A percentile compares a stretch with the other conserved stretches of the same genome.
Evolutionary conservation across 345 rosid species (phyloP).

Genomic region (Brassica napus): DNA sequence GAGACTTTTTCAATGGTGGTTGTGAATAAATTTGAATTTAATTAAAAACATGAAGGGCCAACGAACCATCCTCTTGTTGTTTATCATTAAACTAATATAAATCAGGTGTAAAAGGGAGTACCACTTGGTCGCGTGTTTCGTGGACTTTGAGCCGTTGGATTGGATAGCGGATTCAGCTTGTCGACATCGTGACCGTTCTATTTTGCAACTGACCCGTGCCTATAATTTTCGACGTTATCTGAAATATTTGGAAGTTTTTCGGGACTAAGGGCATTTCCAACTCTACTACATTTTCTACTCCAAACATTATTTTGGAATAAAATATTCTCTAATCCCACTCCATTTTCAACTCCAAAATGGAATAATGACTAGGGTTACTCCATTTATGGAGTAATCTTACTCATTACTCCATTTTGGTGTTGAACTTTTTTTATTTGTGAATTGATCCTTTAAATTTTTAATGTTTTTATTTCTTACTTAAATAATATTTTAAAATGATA

Average conservation of each 20-base stretch:
- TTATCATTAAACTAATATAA: not conserved
- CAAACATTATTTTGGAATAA: too few species aligned
- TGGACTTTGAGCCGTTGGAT: constrained; percentile 39
- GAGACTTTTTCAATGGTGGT: constrained; percentile 34
- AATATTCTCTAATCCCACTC: too few species aligned
- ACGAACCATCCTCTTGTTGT: constrained; percentile 19
- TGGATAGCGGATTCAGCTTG: not conserved
- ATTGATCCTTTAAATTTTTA: too few species aligned
- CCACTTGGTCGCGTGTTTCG: constrained; percentile 28
- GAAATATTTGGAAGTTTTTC: not conserved
- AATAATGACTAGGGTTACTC: too few species aligned
- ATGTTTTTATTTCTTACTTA: too few species aligned
- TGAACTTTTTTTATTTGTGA: too few species aligned
- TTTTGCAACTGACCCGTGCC: not conserved
- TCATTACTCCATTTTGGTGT: too few species aligned
- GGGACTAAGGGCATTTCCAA: too few species aligned
- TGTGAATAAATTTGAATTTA: constrained; percentile 3
- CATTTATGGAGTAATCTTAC: too few species aligned
- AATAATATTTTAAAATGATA: too few species aligned
- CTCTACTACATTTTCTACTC: too few species aligned
- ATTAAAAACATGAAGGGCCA: not conserved
- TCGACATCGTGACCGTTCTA: constrained; percentile 14
- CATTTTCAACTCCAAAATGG: too few species aligned
- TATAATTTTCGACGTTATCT: not conserved
- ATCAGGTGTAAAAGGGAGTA: constrained; percentile 11